Base-by-base conservation (phyloP, 495 filamentous ascomycete species). In the Penicillium egyptiacum region DNA sequence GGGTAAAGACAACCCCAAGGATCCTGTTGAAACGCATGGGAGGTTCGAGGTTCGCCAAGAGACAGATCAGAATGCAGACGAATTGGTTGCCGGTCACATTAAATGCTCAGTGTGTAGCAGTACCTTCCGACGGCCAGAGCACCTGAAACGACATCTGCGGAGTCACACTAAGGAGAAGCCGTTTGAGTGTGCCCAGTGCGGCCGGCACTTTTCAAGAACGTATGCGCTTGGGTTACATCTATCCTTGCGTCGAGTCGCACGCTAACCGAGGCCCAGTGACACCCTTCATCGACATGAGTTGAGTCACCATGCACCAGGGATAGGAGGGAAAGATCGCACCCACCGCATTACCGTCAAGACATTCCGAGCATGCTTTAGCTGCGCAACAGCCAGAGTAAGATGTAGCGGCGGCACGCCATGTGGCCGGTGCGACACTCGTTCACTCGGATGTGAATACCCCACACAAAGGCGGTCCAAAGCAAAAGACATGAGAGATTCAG, bases 91-190 rank as follows among this genome's bases (percentile, higher is more conserved):
- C 12, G 64, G 67, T 12, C 71, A 70, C 45, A 64, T 67, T 2
- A 70, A 75, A 69, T 85, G 82, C 55, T 71, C 73, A 5, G 70
- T 78, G 30, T 85, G 82, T 51, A 68, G 75, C 43, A 81, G 75
- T 22, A 81, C 79, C 10, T 90, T 90, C 64, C 82, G 85, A 40
- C 72, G 87, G 61, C 78, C 84, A 17, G 87, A 90, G 63, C 87
- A 90, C 70, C 66, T 90, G 41, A 90, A 88, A 69, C 78, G 87
- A 30, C 87, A 90, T 69, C 75, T 87, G 57, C 80, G 87, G 40
- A 87, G 85, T 46, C 87, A 90, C 64, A 85, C 84, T 1, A 87
- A 86, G 56, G 85, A 87, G 65, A 87, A 86, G 60, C 83, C 82
- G 0, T 88, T 88, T 61, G 81, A 84, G 59, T 90, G 87, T 61